phyloP scores from a whole-genome alignment of 2,329 filamentous ascomycete species.

The Hymenoscyphus repandus region DNA sequence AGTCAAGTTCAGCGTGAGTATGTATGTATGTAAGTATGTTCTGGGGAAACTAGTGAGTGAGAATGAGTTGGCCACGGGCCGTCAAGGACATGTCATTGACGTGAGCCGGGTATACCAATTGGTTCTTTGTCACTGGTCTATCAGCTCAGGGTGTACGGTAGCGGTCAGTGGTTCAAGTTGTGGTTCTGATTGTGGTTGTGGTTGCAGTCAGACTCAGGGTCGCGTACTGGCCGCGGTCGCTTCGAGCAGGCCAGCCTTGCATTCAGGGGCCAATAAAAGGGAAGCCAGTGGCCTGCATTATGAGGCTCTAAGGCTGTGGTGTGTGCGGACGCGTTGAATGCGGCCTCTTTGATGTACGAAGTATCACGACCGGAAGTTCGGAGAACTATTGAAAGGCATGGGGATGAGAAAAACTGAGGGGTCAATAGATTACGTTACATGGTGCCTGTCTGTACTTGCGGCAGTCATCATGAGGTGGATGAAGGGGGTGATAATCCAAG shows the following conservation, averaged over 20 bases:
- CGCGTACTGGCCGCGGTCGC: neutral
- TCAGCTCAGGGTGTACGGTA: neutral
- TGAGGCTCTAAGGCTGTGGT: constrained; percentile 1
- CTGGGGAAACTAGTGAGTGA: neutral
- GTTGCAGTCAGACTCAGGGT: neutral
- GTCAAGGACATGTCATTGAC: neutral
- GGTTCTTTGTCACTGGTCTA: neutral
- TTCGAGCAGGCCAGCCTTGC: constrained; percentile 4
- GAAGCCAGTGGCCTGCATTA: neutral
- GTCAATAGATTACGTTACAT: constrained; percentile 3
- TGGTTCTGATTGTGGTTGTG: constrained; percentile 1
- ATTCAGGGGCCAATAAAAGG: constrained; percentile 3
- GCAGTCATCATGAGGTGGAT: neutral
- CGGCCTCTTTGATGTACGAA: neutral
- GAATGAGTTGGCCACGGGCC: neutral
- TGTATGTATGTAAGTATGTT: constrained; percentile 7
- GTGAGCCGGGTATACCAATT: constrained; percentile 4
- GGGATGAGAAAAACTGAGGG: neutral
- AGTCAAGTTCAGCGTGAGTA: neutral
- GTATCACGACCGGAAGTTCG: constrained; percentile 4
- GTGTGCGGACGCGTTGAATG: constrained; percentile 6
- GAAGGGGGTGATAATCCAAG: too few species aligned
- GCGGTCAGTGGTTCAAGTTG: too few species aligned
- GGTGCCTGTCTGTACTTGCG: constrained; percentile 1
- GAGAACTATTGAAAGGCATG: neutral